These are phyloP conservation scores for Huntiella abstrusa DNA, from an alignment of 2,329 filamentous ascomycete genomes.

Conservation along the genomic window DNA sequence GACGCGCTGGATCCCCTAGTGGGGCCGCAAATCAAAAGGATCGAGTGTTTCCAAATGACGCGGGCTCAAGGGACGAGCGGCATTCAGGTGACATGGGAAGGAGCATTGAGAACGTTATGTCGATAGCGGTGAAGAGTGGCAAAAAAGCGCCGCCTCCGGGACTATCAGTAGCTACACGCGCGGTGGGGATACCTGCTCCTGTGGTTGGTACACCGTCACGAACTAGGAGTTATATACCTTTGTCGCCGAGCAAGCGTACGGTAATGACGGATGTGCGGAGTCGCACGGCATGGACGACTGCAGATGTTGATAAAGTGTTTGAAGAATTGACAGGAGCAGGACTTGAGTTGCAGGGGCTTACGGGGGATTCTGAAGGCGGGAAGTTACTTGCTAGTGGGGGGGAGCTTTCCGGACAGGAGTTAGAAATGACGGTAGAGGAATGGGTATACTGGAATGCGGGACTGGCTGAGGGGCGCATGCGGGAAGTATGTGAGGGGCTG, in stretches of 20 bases:
- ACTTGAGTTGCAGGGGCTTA: neutral
- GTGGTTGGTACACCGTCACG: neutral
- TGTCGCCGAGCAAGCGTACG: constrained; percentile 6
- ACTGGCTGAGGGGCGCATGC: constrained; percentile 61
- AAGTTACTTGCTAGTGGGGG: constrained; percentile 34
- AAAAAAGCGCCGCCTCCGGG: neutral
- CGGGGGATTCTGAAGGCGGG: constrained; percentile 16
- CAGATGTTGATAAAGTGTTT: constrained; percentile 61
- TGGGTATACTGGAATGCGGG: constrained; percentile 75
- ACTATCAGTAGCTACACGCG: neutral
- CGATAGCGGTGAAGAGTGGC: neutral
- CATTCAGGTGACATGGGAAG: neutral
- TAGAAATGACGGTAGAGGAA: constrained; percentile 79
- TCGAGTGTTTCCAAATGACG: too few species aligned
- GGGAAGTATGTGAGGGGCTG: constrained; percentile 63
- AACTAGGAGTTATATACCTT: neutral
- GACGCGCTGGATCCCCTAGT: too few species aligned
- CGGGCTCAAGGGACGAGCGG: neutral
- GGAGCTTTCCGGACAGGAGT: constrained; percentile 56
- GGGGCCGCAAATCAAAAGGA: too few species aligned
- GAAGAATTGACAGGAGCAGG: constrained; percentile 18
- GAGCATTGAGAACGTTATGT: neutral
- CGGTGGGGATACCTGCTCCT: neutral
- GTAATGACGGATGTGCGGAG: constrained; percentile 27
- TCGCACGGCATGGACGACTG: constrained; percentile 47